These are phyloP conservation scores for Erythrophleum fordii DNA, from an alignment of 306 rosid genomes.

Conservation along the genomic window DNA sequence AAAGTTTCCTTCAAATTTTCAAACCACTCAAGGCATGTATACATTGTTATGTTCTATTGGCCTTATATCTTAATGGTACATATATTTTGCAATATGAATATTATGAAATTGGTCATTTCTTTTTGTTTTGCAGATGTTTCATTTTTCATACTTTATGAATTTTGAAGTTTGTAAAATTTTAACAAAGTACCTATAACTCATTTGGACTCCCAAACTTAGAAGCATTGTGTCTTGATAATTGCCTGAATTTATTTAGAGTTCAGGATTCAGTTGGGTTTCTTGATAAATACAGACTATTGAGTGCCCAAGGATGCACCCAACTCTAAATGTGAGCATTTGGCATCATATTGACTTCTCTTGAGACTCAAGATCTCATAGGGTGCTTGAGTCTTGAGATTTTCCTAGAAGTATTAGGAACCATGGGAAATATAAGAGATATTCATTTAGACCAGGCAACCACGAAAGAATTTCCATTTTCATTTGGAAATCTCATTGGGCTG, in stretches of 20 bases:
- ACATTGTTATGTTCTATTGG: neutral
- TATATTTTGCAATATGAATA: neutral
- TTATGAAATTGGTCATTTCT: neutral
- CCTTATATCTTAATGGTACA: no score
- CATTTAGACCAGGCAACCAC: neutral
- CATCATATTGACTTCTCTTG: conserved; percentile 24
- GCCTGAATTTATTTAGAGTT: neutral
- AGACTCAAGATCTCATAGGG: neutral
- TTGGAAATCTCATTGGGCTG: conserved; percentile 17
- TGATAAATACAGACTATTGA: neutral
- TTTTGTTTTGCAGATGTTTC: neutral
- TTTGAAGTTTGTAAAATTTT: neutral
- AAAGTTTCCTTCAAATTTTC: neutral
- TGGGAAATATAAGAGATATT: neutral
- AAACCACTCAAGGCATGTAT: neutral
- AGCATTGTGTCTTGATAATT: neutral
- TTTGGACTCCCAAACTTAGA: neutral
- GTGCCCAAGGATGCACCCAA: neutral
- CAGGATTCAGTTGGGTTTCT: conserved; percentile 1
- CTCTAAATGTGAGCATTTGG: neutral
- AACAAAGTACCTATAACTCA: neutral
- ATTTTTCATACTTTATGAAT: no score
- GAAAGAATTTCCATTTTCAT: conserved; percentile 14
- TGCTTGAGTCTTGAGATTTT: conserved; percentile 20
- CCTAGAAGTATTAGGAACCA: conserved; percentile 13